phyloP scores from a whole-genome alignment of 2,329 filamentous ascomycete genomes.

The Thielaviopsis musarum region DNA sequence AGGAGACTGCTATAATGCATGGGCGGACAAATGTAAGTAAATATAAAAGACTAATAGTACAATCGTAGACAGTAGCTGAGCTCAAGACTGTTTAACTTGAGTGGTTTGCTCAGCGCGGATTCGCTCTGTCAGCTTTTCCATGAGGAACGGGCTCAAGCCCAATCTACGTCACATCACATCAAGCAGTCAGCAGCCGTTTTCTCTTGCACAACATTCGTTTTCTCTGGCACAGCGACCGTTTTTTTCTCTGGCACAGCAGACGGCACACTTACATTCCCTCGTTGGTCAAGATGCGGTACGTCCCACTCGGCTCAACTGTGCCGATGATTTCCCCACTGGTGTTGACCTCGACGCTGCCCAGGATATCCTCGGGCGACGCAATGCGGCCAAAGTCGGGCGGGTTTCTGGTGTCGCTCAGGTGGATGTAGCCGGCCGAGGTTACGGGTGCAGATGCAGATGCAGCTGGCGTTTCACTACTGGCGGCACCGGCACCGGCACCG shows the following conservation, averaged over 20 bases:
- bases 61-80: neutral
- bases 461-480: too few species aligned
- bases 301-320: slow-evolving; percentile 41
- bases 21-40: too few species aligned
- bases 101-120: slow-evolving; percentile 26
- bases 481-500: slow-evolving; percentile 32
- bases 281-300: slow-evolving; percentile 46
- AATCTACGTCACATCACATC: slow-evolving; percentile 22
- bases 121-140: slow-evolving; percentile 32
- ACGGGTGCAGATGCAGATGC: too few species aligned
- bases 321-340: slow-evolving; percentile 38
- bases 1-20: too few species aligned
- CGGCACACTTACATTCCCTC: slow-evolving; percentile 55
- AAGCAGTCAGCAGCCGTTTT: too few species aligned
- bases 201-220: too few species aligned
- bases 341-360: slow-evolving; percentile 51
- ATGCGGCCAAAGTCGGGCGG: slow-evolving; percentile 51
- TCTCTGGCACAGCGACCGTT: too few species aligned
- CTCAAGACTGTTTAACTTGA: slow-evolving; percentile 15
- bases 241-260: too few species aligned
- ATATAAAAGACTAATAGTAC: neutral
- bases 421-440: slow-evolving; percentile 42
- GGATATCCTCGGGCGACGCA: slow-evolving; percentile 52
- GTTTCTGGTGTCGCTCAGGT: slow-evolving; percentile 46
- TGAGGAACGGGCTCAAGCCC: slow-evolving; percentile 35